Evolutionary conservation across 179 eudicot species (phyloP).

Genomic region (Camellia oleifera): DNA sequence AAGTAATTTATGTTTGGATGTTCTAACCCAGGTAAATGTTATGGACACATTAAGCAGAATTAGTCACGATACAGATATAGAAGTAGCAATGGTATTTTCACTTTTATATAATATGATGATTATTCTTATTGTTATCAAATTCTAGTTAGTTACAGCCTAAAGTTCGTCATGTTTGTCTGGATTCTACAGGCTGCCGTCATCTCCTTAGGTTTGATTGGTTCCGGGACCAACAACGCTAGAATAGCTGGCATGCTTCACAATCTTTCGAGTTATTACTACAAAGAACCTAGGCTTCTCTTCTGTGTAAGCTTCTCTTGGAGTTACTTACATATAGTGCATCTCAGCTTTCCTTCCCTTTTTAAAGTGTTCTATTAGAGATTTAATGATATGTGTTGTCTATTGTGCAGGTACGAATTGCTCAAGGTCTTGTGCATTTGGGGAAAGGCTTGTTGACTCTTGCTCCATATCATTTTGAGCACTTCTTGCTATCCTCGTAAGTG

Average conservation of each 20-base stretch:
- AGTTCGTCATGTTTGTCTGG: not conserved
- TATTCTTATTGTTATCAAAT: not conserved
- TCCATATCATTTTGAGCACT: slow-evolving; percentile 92
- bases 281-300: slow-evolving; percentile 85
- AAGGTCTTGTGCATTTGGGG: slow-evolving; percentile 93
- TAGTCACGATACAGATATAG: slow-evolving; percentile 93
- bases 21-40: slow-evolving; percentile 71
- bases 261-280: slow-evolving; percentile 91
- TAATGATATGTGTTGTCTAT: not conserved
- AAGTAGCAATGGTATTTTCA: slow-evolving; percentile 86
- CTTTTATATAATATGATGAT: not conserved
- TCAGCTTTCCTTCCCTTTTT: not conserved
- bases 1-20: slow-evolving; percentile 13
- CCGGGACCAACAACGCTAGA: slow-evolving; percentile 96
- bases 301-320: slow-evolving; percentile 51
- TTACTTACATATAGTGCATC: not conserved
- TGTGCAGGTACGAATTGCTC: slow-evolving; percentile 93
- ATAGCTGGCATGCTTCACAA: slow-evolving; percentile 97
- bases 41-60: slow-evolving; percentile 98
- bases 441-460: slow-evolving; percentile 87
- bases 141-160: not conserved
- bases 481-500: slow-evolving; percentile 87
- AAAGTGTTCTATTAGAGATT: not conserved
- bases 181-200: slow-evolving; percentile 81
- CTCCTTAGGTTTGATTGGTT: slow-evolving; percentile 89